Evolutionary conservation across 108 stramenopile genomes (phyloP), one percentile per base, ranked within the genome.

Genomic region (Nitzschia inconspicua): DNA sequence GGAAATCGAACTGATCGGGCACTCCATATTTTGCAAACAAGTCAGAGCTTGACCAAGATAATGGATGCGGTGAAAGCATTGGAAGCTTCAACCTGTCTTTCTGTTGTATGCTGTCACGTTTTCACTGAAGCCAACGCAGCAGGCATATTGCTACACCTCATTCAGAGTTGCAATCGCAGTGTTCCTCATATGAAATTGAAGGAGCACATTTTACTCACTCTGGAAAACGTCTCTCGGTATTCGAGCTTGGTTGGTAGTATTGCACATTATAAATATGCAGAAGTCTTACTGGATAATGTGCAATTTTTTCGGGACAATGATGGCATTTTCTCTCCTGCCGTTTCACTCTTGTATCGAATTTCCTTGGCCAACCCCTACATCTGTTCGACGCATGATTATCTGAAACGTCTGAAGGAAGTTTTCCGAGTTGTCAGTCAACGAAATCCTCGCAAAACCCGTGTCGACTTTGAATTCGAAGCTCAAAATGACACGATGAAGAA

Each of bases 261-360:
- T 30, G 80, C 77, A 18, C 66, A 76, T 23, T 62, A 60, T 16
- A 59, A 61, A 41, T 57, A 68, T 7, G 76, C 73, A 0, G 80
- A 88, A 49, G 57, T 78, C 7, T 76, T 95, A 13, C 57, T 90
- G 19, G 89, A 97, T 44, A 59, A 90, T 14, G 60, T 93, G 58
- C 94, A 94, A 67, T 84, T 86, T 74, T 94, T 91, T 54, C 82
- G 96, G n/a, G 93, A 95, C 63, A 91, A 93, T 56, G 71, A 79
- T 22, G 57, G 51, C 24, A 55, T 89, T 2, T 89, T 91, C 35
- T 61, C 66, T 26, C 61, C 78, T 13, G 55, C 85, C 23, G 50
- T 69, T 7, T 10, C 43, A 0, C 41, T 83, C 7, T 42, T 83
- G 54, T 46, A 63, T 13, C 29, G 46, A 4, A 62, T 71, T 18